phyloP scores from a whole-genome alignment of 179 eudicot genomes.

The Beta lomatogona region DNA sequence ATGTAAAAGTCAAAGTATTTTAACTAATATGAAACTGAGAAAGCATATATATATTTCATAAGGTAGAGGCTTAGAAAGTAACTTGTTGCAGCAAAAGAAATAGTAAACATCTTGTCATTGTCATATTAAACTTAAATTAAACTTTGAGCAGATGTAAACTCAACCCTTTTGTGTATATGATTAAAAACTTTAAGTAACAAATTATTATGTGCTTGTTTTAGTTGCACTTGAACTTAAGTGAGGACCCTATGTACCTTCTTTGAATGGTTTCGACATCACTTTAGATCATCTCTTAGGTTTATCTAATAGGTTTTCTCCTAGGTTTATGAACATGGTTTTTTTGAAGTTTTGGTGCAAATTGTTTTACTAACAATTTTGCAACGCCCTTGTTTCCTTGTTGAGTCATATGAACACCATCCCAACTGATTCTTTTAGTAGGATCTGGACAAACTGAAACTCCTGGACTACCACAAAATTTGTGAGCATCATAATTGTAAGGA shows the following conservation, averaged over 20 bases:
- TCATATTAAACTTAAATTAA: too few relatives aligned
- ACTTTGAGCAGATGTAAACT: too few relatives aligned
- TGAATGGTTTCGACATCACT: neutral
- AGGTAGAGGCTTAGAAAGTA: too few relatives aligned
- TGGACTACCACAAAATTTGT: neutral
- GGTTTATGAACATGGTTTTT: neutral
- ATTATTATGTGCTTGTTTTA: too few relatives aligned
- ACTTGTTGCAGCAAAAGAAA: too few relatives aligned
- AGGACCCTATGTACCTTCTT: neutral
- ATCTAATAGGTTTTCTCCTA: neutral
- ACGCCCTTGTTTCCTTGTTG: constrained; percentile 14
- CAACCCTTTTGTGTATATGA: too few relatives aligned
- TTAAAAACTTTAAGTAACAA: too few relatives aligned
- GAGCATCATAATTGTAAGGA: constrained; percentile 13
- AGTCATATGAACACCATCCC: constrained; percentile 29
- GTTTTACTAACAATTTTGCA: neutral
- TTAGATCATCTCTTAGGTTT: neutral
- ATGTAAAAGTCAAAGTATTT: too few relatives aligned
- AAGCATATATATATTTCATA: too few relatives aligned
- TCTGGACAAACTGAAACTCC: constrained; percentile 7
- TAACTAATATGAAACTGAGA: too few relatives aligned
- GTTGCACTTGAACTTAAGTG: neutral
- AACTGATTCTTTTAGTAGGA: constrained; percentile 12
- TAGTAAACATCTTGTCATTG: too few relatives aligned
- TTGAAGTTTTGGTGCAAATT: neutral